Percentiles rank a stretch among this genome's conserved stretches.
These are phyloP conservation scores for Tuber brumale DNA, from an alignment of 495 filamentous ascomycete genomes.

Conservation along the genomic window DNA sequence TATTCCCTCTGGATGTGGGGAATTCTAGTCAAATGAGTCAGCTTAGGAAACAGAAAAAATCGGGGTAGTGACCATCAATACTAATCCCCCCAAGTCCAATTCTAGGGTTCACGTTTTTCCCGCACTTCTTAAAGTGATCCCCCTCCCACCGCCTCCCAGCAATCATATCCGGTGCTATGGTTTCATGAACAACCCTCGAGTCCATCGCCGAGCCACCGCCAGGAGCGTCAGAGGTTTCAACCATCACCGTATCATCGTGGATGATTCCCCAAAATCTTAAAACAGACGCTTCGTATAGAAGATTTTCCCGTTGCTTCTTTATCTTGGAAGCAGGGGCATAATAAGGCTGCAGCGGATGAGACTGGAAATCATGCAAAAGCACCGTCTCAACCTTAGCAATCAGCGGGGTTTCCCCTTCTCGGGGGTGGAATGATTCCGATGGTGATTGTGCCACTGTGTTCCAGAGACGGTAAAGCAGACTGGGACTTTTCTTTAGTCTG, in stretches of 20 bases:
- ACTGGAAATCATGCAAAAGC: not conserved
- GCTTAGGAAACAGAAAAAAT: not conserved
- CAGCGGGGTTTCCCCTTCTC: conserved; percentile 1
- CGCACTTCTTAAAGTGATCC: not conserved
- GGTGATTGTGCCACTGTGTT: not conserved
- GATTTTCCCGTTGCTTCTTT: not conserved
- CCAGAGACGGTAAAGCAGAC: conserved; percentile 29
- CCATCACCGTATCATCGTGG: not conserved
- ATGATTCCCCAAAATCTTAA: not conserved
- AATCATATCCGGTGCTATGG: not conserved
- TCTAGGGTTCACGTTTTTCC: not conserved
- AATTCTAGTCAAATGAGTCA: not conserved
- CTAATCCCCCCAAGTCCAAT: conserved; percentile 5
- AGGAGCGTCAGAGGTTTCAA: not conserved
- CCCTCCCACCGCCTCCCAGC: conserved; percentile 4
- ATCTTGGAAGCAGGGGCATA: not conserved
- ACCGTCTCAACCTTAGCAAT: not conserved
- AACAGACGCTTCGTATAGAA: not conserved
- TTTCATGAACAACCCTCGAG: not conserved
- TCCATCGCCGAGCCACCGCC: not conserved
- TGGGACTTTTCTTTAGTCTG: conserved; percentile 19
- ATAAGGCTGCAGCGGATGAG: conserved; percentile 7
- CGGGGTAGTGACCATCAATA: conserved; percentile 10
- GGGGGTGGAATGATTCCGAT: not conserved
- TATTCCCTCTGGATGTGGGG: not conserved